Evolutionary conservation across 2,329 filamentous ascomycete species (phyloP), one percentile per base, ranked within the genome.

Genomic region (Phialophora macrospora): DNA sequence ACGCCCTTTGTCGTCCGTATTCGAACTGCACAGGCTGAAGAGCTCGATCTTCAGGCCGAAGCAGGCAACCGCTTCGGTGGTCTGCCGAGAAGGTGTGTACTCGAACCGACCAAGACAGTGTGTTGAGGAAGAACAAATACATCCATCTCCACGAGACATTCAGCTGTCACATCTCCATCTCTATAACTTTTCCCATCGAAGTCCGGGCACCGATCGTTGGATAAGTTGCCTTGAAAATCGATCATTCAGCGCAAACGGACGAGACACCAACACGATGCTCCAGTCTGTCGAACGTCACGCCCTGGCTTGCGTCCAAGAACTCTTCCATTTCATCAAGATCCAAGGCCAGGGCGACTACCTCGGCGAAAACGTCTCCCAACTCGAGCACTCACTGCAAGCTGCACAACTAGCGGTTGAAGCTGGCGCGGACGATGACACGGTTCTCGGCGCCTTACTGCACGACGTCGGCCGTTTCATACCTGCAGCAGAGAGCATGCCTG

Each of bases 311-410:
- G 68, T 74, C 57, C 60, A 64, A 14, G 68, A 68, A 46, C 68
- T 75, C 11, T 74, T 75, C 56, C 55, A 57, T 8, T 73, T 74
- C 59, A 68, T 75, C 55, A 44, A 70, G 34, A 70, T 68, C n/a
- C 74, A 75, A 68, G 75, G 75, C 14, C 72, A 76, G 58, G 72
- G 72, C 1, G 75, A 77, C 52, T 77, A 76, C 63, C 74, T 77
- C 6, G 75, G 75, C 34, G 75, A 77, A 68, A 73, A 73, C 1
- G 75, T 77, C 60, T 76, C 72, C 46, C 75, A 77, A 52, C 72
- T 77, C 3, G 73, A 77, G 55, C 75, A 77, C 58, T 74, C 69
- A 38, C 68, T 77, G 1, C 75, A 77, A 66, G 70, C 74, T 30
- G 75, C 74, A 2, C 71, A 77, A n/a, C 72, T 74, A 30, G 75